These are phyloP conservation scores for Lentinus brumalis DNA, from an alignment of 768 basidiomycete species.

Conservation along the genomic window DNA sequence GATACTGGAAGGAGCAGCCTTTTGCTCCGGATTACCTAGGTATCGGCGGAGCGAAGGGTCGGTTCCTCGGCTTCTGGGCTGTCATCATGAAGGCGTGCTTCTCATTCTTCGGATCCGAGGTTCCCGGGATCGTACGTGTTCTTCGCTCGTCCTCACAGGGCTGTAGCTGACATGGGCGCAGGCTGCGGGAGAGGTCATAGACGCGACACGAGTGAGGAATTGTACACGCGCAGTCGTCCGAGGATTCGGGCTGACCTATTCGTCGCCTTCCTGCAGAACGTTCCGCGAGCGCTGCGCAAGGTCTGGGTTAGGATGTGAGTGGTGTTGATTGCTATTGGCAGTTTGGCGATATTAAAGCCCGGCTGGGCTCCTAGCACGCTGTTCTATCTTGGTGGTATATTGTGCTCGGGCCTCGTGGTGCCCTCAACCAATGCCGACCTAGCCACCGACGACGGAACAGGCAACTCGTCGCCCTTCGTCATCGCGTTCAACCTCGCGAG, in stretches of 20 bases:
- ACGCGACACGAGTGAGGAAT: slow-evolving; percentile 25
- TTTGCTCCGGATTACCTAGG: slow-evolving; percentile 24
- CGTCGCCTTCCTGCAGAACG: slow-evolving; percentile 21
- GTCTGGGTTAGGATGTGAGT: slow-evolving; percentile 31
- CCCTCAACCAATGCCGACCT: slow-evolving; percentile 39
- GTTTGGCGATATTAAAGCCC: neutral
- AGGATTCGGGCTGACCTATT: neutral
- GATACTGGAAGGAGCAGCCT: slow-evolving; percentile 25
- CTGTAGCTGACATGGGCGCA: neutral
- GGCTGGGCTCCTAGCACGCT: slow-evolving; percentile 27
- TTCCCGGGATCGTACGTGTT: slow-evolving; percentile 29
- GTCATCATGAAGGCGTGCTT: slow-evolving; percentile 36
- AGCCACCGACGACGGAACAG: slow-evolving; percentile 33
- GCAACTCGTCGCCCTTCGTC: slow-evolving; percentile 46
- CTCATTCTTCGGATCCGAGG: slow-evolving; percentile 44
- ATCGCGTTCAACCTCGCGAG: slow-evolving; percentile 46
- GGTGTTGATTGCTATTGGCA: neutral
- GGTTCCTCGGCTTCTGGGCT: slow-evolving; percentile 32
- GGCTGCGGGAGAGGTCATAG: slow-evolving; percentile 33
- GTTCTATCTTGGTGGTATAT: slow-evolving; percentile 44
- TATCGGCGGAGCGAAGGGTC: slow-evolving; percentile 39
- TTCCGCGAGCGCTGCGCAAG: slow-evolving; percentile 27
- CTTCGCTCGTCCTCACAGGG: too few species aligned
- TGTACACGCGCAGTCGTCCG: neutral
- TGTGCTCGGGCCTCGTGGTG: slow-evolving; percentile 46